These are phyloP conservation scores for Pezicula radicicola DNA, from an alignment of 2,329 filamentous ascomycete species.

Conservation along the genomic window DNA sequence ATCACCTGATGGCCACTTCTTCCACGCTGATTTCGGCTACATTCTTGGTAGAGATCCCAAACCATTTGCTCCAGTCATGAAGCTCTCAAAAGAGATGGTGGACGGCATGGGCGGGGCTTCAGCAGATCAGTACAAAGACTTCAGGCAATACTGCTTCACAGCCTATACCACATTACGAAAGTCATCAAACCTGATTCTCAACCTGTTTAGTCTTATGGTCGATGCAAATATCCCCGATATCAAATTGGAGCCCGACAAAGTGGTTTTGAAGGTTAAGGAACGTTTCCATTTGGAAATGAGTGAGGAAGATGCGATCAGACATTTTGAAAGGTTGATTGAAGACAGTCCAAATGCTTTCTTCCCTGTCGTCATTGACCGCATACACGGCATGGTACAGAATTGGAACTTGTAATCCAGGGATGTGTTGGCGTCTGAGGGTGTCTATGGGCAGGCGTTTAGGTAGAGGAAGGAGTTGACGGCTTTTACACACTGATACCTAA, in stretches of 20 bases:
- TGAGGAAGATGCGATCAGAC: constrained; percentile 86
- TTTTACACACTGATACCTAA: too few relatives aligned
- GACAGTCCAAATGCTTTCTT: constrained; percentile 88
- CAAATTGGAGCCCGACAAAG: constrained; percentile 86
- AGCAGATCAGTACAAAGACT: constrained; percentile 79
- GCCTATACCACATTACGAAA: constrained; percentile 91
- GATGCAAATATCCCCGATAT: constrained; percentile 98
- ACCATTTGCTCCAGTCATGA: constrained; percentile 95
- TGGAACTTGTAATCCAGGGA: constrained; percentile 29
- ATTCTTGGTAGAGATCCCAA: constrained; percentile 97
- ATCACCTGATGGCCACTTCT: constrained; percentile 88
- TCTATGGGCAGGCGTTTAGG: too few relatives aligned
- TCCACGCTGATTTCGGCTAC: constrained; percentile 98
- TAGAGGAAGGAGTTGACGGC: too few relatives aligned
- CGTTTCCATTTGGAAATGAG: constrained; percentile 87
- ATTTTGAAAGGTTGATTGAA: constrained; percentile 86
- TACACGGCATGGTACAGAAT: constrained; percentile 92
- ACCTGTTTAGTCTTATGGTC: constrained; percentile 94
- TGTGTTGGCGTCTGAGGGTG: neutral
- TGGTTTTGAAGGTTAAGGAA: constrained; percentile 92
- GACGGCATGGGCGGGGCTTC: constrained; percentile 91
- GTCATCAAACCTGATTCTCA: constrained; percentile 85
- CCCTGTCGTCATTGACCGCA: constrained; percentile 88
- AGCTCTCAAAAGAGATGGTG: constrained; percentile 96
- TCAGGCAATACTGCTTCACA: constrained; percentile 95